These are phyloP conservation scores for Microascus cirrosus DNA, from an alignment of 2,329 filamentous ascomycete genomes.

Conservation along the genomic window DNA sequence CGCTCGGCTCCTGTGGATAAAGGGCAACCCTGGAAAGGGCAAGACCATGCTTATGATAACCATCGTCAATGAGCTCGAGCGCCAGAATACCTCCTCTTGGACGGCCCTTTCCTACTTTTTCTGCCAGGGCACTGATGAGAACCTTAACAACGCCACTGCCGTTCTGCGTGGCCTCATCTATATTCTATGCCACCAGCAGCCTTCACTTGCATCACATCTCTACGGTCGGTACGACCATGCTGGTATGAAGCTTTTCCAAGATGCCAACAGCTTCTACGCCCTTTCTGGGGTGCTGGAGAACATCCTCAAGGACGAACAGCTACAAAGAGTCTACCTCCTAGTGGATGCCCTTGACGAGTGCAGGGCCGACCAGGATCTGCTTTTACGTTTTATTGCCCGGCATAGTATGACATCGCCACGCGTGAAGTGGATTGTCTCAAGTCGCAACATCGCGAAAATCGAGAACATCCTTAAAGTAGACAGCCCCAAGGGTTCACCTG, in stretches of 20 bases:
- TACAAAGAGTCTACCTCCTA: too few species aligned
- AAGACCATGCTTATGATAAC: constrained; percentile 31
- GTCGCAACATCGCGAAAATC: constrained; percentile 27
- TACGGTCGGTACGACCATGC: too few species aligned
- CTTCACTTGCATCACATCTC: constrained; percentile 18
- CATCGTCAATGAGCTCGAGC: constrained; percentile 17
- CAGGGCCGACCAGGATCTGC: too few species aligned
- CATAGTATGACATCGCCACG: too few species aligned
- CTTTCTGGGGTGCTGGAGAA: too few species aligned
- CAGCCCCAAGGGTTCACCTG: neutral
- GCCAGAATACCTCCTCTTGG: neutral
- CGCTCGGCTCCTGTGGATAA: constrained; percentile 22
- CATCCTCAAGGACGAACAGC: too few species aligned
- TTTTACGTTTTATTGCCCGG: too few species aligned
- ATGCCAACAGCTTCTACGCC: too few species aligned
- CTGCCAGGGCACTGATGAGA: constrained; percentile 25
- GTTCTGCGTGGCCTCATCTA: constrained; percentile 31
- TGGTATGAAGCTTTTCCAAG: too few species aligned
- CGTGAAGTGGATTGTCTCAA: constrained; percentile 31
- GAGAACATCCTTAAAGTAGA: constrained; percentile 10
- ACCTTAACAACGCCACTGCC: constrained; percentile 23
- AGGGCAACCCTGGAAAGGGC: constrained; percentile 26
- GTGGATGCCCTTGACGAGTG: too few species aligned
- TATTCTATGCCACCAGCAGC: constrained; percentile 21
- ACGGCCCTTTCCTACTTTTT: constrained; percentile 21